Evolutionary conservation across 2,329 filamentous ascomycete genomes (phyloP), one percentile per base, ranked within the genome.

Genomic region (Penicillium hordei): DNA sequence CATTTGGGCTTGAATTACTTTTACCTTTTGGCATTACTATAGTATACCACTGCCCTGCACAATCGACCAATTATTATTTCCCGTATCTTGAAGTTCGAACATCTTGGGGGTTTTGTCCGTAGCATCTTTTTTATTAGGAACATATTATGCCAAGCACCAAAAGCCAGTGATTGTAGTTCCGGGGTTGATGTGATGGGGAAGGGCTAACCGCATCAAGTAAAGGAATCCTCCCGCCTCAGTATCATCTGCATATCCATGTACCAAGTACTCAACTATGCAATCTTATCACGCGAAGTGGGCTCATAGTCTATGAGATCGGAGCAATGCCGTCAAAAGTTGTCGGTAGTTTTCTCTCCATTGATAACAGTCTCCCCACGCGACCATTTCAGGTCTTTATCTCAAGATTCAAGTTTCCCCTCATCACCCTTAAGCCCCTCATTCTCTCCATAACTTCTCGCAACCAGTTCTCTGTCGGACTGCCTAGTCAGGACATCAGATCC

Each of bases 401-500:
- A 27, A 51, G 33, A 38, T 59, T 31, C n/a, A 40, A 27, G 48
- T 7, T 55, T 60, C 59, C 61, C 59, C 62, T 60, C 60, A 55
- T 52, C 40, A 44, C 9, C 7, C 17, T n/a, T 17, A 8, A 21
- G 3, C 38, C 48, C 54, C 53, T 51, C 51, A 50, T 33, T 9
- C 12, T 48, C 5, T 17, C 19, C 23, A n/a, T 39, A 5, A 1
- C 13, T 46, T 31, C 23, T 57, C 52, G 48, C 57, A 48, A 21
- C 6, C 21, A 8, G 33, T 15, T 56, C 49, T 39, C 56, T 21
- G 8, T 8, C 33, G 52, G 36, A 33, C 54, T 64, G 43, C 62
- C 60, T 58, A 63, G 54, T 58, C 31, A 4, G 57, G 60, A 57
- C 33, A 64, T 60, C 6, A 36, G 25, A 60, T 60, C 62, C 64